Conservation (phyloP, 768 basidiomycete genomes). For the Kwoniella bestiolae region DNA sequence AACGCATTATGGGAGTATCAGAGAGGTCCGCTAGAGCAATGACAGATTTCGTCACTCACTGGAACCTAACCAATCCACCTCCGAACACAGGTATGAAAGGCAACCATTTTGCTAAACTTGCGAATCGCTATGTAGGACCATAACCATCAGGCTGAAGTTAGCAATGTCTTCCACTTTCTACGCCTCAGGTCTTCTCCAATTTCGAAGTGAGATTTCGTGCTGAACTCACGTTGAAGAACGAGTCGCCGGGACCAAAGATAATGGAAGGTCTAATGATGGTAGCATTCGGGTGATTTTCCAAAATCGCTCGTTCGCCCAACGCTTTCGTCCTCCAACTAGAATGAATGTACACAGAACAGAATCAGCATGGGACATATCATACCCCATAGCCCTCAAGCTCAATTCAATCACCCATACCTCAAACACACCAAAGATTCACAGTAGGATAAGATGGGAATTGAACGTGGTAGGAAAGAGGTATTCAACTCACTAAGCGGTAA, state of each 20-base stretch:
- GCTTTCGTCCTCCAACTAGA: slow-evolving; percentile 57
- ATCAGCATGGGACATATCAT: no score
- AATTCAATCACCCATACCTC: no score
- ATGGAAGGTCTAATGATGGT: slow-evolving; percentile 74
- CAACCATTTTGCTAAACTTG: slow-evolving; percentile 65
- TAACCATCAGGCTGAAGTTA: background rate
- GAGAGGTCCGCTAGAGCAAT: no score
- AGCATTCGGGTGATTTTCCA: slow-evolving; percentile 62
- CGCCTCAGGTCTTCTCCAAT: background rate
- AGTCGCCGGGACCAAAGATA: slow-evolving; percentile 76
- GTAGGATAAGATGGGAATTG: no score
- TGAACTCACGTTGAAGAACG: slow-evolving; percentile 72
- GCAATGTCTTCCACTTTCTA: background rate
- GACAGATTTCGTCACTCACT: slow-evolving; percentile 55
- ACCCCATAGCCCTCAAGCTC: no score
- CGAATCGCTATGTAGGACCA: slow-evolving; percentile 63
- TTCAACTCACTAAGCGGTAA: slow-evolving; percentile 66
- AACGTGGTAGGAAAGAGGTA: no score
- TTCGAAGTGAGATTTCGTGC: background rate
- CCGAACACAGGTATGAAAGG: slow-evolving; percentile 79
- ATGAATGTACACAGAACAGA: no score
- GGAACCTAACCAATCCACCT: slow-evolving; percentile 69
- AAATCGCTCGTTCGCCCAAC: slow-evolving; percentile 65
- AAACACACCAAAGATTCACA: no score
- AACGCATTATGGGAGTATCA: no score